Conservation (phyloP, 345 rosid species). For the Linum tenue region DNA sequence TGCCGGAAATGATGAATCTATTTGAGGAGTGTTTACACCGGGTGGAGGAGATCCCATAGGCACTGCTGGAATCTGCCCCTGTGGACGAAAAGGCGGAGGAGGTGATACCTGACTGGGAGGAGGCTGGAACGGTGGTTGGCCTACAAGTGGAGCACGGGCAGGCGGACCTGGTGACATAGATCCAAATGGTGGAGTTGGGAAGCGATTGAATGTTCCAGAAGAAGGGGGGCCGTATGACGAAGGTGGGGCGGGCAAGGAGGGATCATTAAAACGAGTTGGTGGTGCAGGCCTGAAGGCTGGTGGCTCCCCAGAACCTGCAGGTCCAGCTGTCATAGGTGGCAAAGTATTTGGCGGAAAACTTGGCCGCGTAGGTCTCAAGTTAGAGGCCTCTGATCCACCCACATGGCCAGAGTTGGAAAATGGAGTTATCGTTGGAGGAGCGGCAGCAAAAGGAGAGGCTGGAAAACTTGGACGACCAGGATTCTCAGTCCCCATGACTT, state of each 20-base stretch:
- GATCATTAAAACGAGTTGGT: constrained; percentile 27
- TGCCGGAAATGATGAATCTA: constrained; percentile 26
- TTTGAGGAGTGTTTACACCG: constrained; percentile 26
- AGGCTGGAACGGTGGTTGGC: constrained; percentile 46
- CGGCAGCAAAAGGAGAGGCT: constrained; percentile 50
- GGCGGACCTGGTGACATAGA: constrained; percentile 37
- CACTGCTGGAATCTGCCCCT: constrained; percentile 36
- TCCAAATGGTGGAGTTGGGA: constrained; percentile 47
- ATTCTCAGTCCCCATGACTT: constrained; percentile 60
- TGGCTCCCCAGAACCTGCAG: constrained; percentile 27
- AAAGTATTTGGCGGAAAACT: constrained; percentile 31
- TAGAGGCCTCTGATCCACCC: constrained; percentile 35
- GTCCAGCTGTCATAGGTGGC: constrained; percentile 39
- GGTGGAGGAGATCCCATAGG: constrained; percentile 59
- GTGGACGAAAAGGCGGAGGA: constrained; percentile 36
- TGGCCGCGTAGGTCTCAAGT: constrained; percentile 43
- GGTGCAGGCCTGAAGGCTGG: constrained; percentile 43
- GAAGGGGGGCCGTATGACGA: constrained; percentile 45
- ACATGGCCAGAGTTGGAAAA: constrained; percentile 49
- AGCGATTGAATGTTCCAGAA: constrained; percentile 39
- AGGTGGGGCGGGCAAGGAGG: constrained; percentile 37
- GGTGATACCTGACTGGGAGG: constrained; percentile 45
- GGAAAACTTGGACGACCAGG: constrained; percentile 54
- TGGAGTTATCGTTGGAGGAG: constrained; percentile 46
- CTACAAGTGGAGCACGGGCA: constrained; percentile 31